A percentile compares a stretch with the other conserved stretches of the same genome.
Conservation (phyloP, 2,329 filamentous ascomycete species). For the Didymellaceae sp. region DNA sequence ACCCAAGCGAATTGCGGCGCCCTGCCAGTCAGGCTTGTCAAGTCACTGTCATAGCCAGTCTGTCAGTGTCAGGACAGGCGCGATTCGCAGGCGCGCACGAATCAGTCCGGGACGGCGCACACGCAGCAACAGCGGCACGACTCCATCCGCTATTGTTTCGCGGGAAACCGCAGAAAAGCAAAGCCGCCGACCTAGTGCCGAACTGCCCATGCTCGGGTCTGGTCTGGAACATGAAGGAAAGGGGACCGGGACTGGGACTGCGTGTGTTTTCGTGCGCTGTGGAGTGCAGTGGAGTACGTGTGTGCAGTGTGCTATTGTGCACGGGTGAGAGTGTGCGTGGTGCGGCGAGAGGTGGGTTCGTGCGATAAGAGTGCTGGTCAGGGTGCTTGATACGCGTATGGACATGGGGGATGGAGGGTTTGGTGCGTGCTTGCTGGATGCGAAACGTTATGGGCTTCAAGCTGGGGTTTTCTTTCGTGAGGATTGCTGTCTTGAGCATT, state of each 20-base stretch:
- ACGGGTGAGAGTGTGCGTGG: not conserved
- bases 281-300: not conserved
- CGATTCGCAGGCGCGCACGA: constrained; percentile 1
- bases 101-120: not conserved
- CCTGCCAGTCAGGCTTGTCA: too few species aligned
- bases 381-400: not conserved
- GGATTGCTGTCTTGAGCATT: too few species aligned
- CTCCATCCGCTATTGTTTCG: constrained; percentile 6
- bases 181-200: constrained; percentile 4
- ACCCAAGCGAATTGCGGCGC: constrained; percentile 1
- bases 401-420: not conserved
- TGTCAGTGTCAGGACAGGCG: constrained; percentile 2
- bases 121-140: not conserved
- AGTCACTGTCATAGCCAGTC: constrained; percentile 9
- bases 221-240: constrained; percentile 1
- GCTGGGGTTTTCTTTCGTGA: too few species aligned
- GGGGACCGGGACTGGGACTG: not conserved
- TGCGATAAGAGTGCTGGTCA: not conserved
- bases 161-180: constrained; percentile 1
- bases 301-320: too few species aligned
- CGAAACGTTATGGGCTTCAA: too few species aligned
- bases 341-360: not conserved
- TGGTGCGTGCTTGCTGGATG: too few species aligned
- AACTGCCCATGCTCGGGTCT: too few species aligned
- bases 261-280: not conserved